Evolutionary conservation across 108 stramenopile genomes (phyloP).

Genomic region (Discostella stelligeroides): DNA sequence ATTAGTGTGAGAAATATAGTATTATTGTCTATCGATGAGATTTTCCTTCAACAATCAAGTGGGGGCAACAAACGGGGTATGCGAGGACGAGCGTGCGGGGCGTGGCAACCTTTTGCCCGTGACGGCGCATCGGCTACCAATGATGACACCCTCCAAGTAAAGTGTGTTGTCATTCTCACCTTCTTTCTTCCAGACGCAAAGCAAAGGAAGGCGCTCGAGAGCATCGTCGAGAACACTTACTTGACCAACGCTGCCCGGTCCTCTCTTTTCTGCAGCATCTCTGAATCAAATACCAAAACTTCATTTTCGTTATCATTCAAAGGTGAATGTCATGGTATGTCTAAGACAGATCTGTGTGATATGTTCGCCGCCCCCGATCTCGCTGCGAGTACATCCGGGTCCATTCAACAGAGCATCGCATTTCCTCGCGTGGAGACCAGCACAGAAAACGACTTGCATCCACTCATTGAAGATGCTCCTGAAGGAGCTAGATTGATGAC

Average conservation of each 20-base stretch:
- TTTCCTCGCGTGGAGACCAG: conserved; percentile 7
- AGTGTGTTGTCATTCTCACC: conserved; percentile 15
- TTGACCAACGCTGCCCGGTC: conserved; percentile 1
- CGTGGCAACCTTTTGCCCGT: conserved; percentile 23
- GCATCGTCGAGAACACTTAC: conserved; percentile 14
- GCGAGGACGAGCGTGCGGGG: conserved; percentile 48
- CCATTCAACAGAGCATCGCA: conserved; percentile 18
- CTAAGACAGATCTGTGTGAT: conserved; percentile 55
- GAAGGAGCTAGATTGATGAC: conserved; percentile 74
- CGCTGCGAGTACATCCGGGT: neutral
- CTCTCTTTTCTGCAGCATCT: conserved; percentile 12
- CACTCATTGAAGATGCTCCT: conserved; percentile 67
- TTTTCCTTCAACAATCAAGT: conserved; percentile 10
- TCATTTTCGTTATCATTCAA: conserved; percentile 12
- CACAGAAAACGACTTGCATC: conserved; percentile 7
- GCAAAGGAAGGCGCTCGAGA: conserved; percentile 20
- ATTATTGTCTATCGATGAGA: conserved; percentile 9
- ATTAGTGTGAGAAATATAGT: conserved; percentile 15
- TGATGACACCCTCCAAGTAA: neutral
- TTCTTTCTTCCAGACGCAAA: conserved; percentile 16
- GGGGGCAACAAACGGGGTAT: conserved; percentile 35
- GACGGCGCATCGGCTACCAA: neutral
- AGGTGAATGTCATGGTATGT: conserved; percentile 36
- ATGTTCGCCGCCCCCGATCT: conserved; percentile 50
- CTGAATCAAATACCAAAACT: conserved; percentile 28